Conservation (phyloP, 306 rosid species). For the Quercus cerris region DNA sequence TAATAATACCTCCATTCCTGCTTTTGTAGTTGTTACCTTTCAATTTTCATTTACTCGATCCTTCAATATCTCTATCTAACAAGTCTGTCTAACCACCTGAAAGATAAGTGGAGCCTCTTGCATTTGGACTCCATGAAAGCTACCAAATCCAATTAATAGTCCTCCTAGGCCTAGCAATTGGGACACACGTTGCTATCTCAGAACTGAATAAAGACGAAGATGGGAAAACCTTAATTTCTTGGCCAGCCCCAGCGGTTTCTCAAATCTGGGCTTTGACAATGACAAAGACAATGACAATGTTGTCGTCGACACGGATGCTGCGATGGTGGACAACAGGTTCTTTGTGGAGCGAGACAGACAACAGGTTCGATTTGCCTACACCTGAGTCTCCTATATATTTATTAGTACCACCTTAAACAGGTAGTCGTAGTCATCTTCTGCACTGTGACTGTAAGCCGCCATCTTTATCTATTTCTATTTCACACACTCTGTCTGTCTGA, state of each 20-base stretch:
- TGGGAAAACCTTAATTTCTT: conserved; percentile 42
- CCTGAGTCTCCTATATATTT: conserved; percentile 43
- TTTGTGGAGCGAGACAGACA: conserved; percentile 52
- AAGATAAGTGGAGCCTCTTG: too few species aligned
- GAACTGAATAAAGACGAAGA: background rate
- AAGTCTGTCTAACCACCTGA: too few species aligned
- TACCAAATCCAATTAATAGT: too few species aligned
- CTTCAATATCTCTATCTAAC: too few species aligned
- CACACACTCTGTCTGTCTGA: too few species aligned
- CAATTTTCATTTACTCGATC: background rate
- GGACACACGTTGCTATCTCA: too few species aligned
- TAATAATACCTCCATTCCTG: background rate
- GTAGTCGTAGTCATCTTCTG: conserved; percentile 44
- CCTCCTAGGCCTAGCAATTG: too few species aligned
- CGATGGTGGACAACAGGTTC: conserved; percentile 51
- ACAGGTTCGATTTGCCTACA: conserved; percentile 50
- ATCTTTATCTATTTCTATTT: background rate
- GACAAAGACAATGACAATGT: conserved; percentile 20
- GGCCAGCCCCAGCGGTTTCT: conserved; percentile 64
- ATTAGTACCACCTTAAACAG: conserved; percentile 53
- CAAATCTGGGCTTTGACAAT: conserved; percentile 66
- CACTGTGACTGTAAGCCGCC: conserved; percentile 29
- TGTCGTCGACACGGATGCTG: conserved; percentile 45
- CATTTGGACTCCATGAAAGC: too few species aligned
- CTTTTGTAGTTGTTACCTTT: background rate